Percentiles rank a stretch among this genome's conserved stretches.
These are phyloP conservation scores for Diddensiella santjacobensis DNA, from an alignment of 805 yeast species.

Conservation along the genomic window DNA sequence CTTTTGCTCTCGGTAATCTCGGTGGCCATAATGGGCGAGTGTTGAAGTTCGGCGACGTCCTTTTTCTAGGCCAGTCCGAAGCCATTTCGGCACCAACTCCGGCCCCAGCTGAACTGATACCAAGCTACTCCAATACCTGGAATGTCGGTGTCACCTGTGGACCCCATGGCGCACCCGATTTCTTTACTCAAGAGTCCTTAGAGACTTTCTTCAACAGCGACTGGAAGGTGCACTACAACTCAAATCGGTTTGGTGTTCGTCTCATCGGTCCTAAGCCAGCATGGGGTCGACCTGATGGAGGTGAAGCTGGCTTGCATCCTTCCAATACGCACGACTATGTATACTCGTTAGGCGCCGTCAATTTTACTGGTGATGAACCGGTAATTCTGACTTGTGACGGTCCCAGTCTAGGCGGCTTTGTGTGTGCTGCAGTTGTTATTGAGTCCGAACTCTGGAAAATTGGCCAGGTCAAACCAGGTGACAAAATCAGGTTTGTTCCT, in stretches of 20 bases:
- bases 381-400: conserved; percentile 96
- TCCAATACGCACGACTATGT: conserved; percentile 98
- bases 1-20: conserved; percentile 84
- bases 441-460: conserved; percentile 98
- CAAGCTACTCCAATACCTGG: conserved; percentile 57
- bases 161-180: conserved; percentile 97
- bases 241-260: conserved; percentile 95
- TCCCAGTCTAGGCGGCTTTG: conserved; percentile 96
- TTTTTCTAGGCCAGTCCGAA: conserved; percentile 77
- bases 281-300: conserved; percentile 97
- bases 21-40: conserved; percentile 96
- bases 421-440: conserved; percentile 92
- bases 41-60: conserved; percentile 86
- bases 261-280: conserved; percentile 87
- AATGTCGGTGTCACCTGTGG: conserved; percentile 91
- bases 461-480: conserved; percentile 97
- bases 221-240: conserved; percentile 97
- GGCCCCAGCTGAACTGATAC: conserved; percentile 54
- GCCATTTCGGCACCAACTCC: conserved; percentile 63
- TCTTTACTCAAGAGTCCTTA: conserved; percentile 73
- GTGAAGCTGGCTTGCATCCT: conserved; percentile 97
- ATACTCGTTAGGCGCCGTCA: conserved; percentile 92
- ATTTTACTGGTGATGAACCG: conserved; percentile 98
- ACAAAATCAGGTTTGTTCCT: conserved; percentile 74
- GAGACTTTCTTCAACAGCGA: conserved; percentile 66